These are phyloP conservation scores for Anisodus tanguticus DNA, from an alignment of 257 asterid genomes.

Conservation along the genomic window DNA sequence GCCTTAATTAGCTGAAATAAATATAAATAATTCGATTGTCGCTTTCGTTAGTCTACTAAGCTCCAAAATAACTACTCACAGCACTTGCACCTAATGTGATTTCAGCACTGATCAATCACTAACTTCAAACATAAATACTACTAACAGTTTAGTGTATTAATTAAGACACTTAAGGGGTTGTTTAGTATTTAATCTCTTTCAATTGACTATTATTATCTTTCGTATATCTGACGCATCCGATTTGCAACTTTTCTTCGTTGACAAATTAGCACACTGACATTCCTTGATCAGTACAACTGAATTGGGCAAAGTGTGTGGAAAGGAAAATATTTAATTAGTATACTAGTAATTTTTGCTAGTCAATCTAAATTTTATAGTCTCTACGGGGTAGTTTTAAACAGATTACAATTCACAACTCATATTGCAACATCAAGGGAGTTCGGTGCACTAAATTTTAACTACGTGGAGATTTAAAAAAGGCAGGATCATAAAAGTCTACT, in stretches of 20 bases:
- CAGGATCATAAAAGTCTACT: too few relatives aligned
- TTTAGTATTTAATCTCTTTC: background rate
- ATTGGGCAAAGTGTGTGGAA: background rate
- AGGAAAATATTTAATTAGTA: background rate
- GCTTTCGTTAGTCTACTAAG: background rate
- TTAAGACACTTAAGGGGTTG: background rate
- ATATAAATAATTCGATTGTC: background rate
- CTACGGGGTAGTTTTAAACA: background rate
- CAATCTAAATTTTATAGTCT: background rate
- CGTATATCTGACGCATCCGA: background rate
- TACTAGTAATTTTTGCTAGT: background rate
- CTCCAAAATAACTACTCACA: conserved; percentile 5
- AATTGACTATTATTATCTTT: background rate
- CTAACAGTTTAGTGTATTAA: background rate
- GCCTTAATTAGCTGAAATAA: too few relatives aligned
- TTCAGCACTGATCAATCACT: background rate
- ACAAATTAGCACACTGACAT: background rate
- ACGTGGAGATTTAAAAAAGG: too few relatives aligned
- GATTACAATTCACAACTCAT: background rate
- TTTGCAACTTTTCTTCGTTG: background rate
- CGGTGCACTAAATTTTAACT: too few relatives aligned
- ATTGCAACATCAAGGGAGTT: too few relatives aligned
- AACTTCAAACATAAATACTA: background rate
- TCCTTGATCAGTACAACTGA: background rate
- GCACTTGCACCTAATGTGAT: background rate